These are phyloP conservation scores for Lachancea thermotolerans DNA, from an alignment of 805 yeast genomes.

Conservation along the genomic window DNA sequence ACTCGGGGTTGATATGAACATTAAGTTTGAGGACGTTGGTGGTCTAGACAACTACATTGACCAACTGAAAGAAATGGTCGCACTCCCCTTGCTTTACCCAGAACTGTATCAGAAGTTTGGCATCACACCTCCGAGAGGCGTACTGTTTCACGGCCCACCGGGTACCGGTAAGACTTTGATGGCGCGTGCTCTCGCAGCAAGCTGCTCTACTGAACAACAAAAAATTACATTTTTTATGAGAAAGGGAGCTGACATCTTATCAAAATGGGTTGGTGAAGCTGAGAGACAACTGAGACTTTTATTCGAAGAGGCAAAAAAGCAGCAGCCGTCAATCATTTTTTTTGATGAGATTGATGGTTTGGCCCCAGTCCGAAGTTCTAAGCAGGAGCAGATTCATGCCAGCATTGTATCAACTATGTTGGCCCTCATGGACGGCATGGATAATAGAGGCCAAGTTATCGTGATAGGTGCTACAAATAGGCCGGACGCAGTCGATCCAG, in stretches of 20 bases:
- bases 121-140: constrained; percentile 96
- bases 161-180: constrained; percentile 97
- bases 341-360: constrained; percentile 97
- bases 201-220: constrained; percentile 75
- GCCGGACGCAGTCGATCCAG: constrained; percentile 98
- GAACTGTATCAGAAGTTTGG: constrained; percentile 85
- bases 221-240: constrained; percentile 96
- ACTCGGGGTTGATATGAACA: constrained; percentile 79
- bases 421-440: constrained; percentile 99
- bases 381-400: constrained; percentile 98
- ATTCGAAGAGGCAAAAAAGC: constrained; percentile 93
- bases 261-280: constrained; percentile 99
- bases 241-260: constrained; percentile 94
- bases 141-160: constrained; percentile 96
- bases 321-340: constrained; percentile 92
- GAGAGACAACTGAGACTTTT: constrained; percentile 85
- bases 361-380: constrained; percentile 95
- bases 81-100: constrained; percentile 86
- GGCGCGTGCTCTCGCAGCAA: constrained; percentile 96
- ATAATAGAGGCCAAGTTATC: constrained; percentile 94
- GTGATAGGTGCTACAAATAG: constrained; percentile 97
- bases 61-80: constrained; percentile 95
- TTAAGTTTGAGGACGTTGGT: constrained; percentile 80
- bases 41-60: constrained; percentile 87
- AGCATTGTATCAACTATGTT: constrained; percentile 90